Evolutionary conservation across 768 basidiomycete species (phyloP).

Genomic region (Clathrus columnatus): DNA sequence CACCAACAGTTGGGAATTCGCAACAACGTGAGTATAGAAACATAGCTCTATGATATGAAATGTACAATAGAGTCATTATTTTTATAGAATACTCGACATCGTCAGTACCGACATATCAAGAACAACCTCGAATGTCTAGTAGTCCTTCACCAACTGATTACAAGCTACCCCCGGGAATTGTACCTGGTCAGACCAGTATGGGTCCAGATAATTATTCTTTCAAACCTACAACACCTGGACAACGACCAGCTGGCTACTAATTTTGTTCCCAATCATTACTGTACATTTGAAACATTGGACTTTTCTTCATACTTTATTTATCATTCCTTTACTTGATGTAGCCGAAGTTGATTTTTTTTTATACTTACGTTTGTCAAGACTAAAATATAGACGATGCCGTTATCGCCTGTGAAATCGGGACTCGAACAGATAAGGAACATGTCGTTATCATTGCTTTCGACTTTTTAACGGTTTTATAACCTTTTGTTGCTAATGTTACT

Average conservation of each 20-base stretch:
- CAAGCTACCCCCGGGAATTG: neutral
- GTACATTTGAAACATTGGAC: neutral
- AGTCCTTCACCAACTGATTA: neutral
- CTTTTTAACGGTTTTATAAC: too few species aligned
- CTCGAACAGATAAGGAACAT: too few species aligned
- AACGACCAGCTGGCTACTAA: neutral
- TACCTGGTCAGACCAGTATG: constrained; percentile 1
- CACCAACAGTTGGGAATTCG: neutral
- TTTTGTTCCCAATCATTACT: neutral
- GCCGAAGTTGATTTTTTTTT: too few species aligned
- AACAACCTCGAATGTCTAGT: neutral
- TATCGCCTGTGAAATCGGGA: too few species aligned
- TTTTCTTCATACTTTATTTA: neutral
- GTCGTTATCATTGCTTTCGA: too few species aligned
- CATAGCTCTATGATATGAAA: neutral
- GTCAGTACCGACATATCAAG: neutral
- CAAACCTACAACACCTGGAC: neutral
- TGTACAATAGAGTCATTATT: neutral
- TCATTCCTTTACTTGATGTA: too few species aligned
- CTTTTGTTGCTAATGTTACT: too few species aligned
- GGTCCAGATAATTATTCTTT: constrained; percentile 7
- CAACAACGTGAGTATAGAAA: neutral
- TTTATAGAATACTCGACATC: neutral
- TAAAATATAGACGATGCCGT: too few species aligned
- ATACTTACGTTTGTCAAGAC: too few species aligned